Percentiles rank a stretch among this genome's conserved stretches.
These are phyloP conservation scores for Besnoitia besnoiti DNA, from an alignment of 169 alveolate species.

Conservation along the genomic window DNA sequence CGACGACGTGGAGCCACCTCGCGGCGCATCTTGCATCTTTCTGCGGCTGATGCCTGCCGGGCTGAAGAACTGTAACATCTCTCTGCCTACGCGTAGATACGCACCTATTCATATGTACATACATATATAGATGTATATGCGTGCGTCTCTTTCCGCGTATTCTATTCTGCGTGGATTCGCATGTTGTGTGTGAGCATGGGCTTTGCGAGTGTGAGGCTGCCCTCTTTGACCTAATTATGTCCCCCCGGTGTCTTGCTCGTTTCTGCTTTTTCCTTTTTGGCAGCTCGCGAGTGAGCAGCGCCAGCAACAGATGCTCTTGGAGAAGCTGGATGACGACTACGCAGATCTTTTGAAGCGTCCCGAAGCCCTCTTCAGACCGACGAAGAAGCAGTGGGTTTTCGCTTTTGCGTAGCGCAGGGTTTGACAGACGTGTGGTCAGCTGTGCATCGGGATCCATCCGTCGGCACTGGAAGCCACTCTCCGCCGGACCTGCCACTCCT, in stretches of 20 bases:
- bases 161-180: not conserved
- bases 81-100: not conserved
- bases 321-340: conserved; percentile 29
- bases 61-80: not conserved
- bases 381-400: conserved; percentile 24
- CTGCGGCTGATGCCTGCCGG: not conserved
- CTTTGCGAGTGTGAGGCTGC: no score
- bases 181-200: no score
- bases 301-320: conserved; percentile 1
- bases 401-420: no score
- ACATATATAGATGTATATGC: not conserved
- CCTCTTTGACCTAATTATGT: no score
- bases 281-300: conserved; percentile 37
- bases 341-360: not conserved
- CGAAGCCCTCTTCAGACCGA: not conserved
- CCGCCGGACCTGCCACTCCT: no score
- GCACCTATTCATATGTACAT: not conserved
- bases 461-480: no score
- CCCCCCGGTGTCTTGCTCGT: not conserved
- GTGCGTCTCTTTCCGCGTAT: not conserved
- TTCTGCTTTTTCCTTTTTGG: not conserved
- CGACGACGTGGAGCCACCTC: no score
- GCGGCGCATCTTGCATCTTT: no score
- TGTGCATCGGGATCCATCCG: no score
- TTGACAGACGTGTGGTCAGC: no score